Evolutionary conservation across 495 filamentous ascomycete species (phyloP).

Genomic region (Annulohypoxylon bovei): DNA sequence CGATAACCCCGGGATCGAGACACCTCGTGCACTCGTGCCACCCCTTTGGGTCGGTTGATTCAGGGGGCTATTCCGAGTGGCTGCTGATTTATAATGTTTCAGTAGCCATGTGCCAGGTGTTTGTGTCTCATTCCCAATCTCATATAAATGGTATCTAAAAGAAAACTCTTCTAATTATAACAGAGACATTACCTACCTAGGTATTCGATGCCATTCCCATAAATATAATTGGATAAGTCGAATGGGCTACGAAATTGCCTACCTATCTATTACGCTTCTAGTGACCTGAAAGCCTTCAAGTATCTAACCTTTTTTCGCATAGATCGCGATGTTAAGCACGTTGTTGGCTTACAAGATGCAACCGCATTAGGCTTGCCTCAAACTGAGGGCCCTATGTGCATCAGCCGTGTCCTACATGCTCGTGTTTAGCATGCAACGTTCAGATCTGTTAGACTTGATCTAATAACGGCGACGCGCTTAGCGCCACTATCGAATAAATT

Average conservation of each 20-base stretch:
- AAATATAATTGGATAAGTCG: not conserved
- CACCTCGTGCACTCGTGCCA: conserved; percentile 18
- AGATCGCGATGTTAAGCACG: conserved; percentile 16
- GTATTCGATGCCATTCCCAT: not conserved
- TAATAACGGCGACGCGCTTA: conserved; percentile 5
- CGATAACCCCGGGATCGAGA: conserved; percentile 23
- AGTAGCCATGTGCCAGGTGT: not conserved
- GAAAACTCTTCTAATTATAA: not conserved
- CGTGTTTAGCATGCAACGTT: conserved; percentile 2
- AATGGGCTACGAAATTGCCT: not conserved
- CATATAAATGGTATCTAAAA: not conserved
- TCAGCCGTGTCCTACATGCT: not conserved
- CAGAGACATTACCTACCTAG: not conserved
- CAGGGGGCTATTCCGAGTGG: conserved; percentile 23
- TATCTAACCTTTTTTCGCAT: conserved; percentile 15
- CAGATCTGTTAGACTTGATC: not conserved
- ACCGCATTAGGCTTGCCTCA: conserved; percentile 17
- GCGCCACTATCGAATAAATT: conserved; percentile 8
- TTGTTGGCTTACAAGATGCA: conserved; percentile 10
- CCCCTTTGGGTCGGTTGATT: conserved; percentile 3
- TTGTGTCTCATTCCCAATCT: not conserved
- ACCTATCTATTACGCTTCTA: not conserved
- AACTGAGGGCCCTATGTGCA: not conserved
- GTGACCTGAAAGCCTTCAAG: not conserved
- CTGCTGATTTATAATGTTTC: conserved; percentile 2